phyloP scores from a whole-genome alignment of 371 early-diverging fungal genomes.

The Rhizopus delemar region DNA sequence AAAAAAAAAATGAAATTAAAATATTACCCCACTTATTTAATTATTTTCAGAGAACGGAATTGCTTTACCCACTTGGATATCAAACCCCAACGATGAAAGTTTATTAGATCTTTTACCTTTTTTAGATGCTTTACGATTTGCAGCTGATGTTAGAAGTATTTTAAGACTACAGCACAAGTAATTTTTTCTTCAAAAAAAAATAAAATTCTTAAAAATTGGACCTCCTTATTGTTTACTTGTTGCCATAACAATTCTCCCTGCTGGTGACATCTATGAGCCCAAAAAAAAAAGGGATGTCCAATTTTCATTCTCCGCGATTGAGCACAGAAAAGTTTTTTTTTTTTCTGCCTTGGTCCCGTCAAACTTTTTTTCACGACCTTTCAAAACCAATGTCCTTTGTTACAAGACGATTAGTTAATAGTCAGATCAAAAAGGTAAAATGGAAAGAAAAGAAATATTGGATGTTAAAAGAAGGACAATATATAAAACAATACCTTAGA shows the following conservation, averaged over 20 bases:
- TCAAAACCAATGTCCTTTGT: neutral
- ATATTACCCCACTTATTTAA: constrained; percentile 2
- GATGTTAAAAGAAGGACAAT: neutral
- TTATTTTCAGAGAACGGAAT: constrained; percentile 76
- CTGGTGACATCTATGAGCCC: too few relatives aligned
- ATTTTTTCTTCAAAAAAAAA: neutral
- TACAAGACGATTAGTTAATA: constrained; percentile 1
- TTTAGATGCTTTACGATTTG: constrained; percentile 82
- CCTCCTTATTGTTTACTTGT: neutral
- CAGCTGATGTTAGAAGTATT: constrained; percentile 79
- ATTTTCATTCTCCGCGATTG: neutral
- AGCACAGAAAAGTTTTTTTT: constrained; percentile 2
- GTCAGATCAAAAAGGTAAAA: constrained; percentile 1
- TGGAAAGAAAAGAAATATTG: neutral
- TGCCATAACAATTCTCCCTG: neutral
- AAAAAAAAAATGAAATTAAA: neutral
- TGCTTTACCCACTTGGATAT: constrained; percentile 82
- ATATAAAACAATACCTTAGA: neutral
- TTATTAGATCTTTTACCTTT: constrained; percentile 83
- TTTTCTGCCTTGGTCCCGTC: neutral
- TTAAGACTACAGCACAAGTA: constrained; percentile 27
- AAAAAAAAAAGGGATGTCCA: neutral
- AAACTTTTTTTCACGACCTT: neutral
- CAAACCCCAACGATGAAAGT: constrained; percentile 78
- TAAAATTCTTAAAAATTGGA: too few relatives aligned